Evolutionary conservation across 192 early-diverging fungal species (phyloP).

Genomic region (Coemansia sp.): DNA sequence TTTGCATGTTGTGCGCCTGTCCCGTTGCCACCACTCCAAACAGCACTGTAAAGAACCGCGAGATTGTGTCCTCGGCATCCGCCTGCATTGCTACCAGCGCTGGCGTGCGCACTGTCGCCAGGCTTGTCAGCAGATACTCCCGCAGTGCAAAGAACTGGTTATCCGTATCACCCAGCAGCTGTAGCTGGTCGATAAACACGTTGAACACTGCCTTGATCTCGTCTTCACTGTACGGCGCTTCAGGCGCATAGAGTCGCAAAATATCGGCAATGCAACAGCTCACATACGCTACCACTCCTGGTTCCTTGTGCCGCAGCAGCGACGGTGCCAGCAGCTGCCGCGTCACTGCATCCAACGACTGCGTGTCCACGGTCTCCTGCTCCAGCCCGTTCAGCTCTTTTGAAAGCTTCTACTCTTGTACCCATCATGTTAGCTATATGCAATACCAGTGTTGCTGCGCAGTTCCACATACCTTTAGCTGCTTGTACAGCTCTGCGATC

Average conservation of each 20-base stretch:
- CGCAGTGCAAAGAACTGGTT: constrained; percentile 70
- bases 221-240: constrained; percentile 79
- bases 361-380: constrained; percentile 72
- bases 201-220: constrained; percentile 79
- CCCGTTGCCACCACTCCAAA: constrained; percentile 71
- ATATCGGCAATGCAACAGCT: constrained; percentile 92
- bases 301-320: constrained; percentile 77
- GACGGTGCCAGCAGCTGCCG: constrained; percentile 67
- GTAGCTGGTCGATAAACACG: constrained; percentile 78
- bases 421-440: too few species aligned
- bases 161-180: constrained; percentile 58
- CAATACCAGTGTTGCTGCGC: too few species aligned
- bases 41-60: constrained; percentile 67
- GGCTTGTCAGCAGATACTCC: constrained; percentile 85
- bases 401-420: constrained; percentile 65
- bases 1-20: constrained; percentile 74
- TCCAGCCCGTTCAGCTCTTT: constrained; percentile 68
- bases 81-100: constrained; percentile 76
- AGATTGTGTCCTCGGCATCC: constrained; percentile 74
- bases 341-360: constrained; percentile 65
- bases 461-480: constrained; percentile 44
- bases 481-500: constrained; percentile 46
- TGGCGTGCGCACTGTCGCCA: constrained; percentile 81
- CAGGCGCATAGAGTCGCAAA: constrained; percentile 88
- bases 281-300: constrained; percentile 68